A percentile compares a stretch with the other conserved stretches of the same genome.
Conservation (phyloP, 1,284 basidiomycete genomes). For the Tranzscheliella williamsii region DNA sequence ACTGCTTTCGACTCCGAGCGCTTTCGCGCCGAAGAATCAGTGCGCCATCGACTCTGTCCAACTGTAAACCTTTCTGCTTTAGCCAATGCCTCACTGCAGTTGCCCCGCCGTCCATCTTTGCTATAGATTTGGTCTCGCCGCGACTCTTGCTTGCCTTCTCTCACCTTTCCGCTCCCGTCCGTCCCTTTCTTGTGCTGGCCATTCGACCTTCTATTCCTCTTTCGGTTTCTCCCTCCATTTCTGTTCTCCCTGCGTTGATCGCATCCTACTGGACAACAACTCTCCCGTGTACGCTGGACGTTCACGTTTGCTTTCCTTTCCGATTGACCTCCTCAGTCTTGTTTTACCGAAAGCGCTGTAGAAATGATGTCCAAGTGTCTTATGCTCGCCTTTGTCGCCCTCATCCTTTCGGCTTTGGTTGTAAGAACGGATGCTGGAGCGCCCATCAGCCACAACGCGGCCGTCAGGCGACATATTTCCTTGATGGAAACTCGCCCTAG, state of each 20-base stretch:
- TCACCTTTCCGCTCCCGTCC: background rate
- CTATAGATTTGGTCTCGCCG: background rate
- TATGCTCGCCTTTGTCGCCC: conserved; percentile 26
- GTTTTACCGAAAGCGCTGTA: no score
- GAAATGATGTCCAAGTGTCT: conserved; percentile 24
- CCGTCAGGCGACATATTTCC: conserved; percentile 18
- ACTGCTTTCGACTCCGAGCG: no score
- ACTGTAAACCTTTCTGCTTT: no score
- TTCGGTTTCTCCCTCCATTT: no score
- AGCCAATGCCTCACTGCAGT: background rate
- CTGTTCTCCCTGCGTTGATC: background rate
- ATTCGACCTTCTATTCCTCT: no score
- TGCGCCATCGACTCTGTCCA: no score
- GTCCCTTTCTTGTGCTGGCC: background rate
- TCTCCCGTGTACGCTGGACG: no score
- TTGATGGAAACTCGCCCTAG: conserved; percentile 13
- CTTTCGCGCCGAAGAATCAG: no score
- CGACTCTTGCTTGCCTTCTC: background rate
- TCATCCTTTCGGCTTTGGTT: conserved; percentile 18
- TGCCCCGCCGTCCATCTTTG: background rate
- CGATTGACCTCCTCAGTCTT: background rate
- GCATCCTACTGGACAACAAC: no score
- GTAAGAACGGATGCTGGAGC: conserved; percentile 25
- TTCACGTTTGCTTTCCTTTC: no score
- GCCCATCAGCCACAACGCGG: conserved; percentile 32